Evolutionary conservation across 441 rosid species (phyloP).

Genomic region (Populus hybrid): DNA sequence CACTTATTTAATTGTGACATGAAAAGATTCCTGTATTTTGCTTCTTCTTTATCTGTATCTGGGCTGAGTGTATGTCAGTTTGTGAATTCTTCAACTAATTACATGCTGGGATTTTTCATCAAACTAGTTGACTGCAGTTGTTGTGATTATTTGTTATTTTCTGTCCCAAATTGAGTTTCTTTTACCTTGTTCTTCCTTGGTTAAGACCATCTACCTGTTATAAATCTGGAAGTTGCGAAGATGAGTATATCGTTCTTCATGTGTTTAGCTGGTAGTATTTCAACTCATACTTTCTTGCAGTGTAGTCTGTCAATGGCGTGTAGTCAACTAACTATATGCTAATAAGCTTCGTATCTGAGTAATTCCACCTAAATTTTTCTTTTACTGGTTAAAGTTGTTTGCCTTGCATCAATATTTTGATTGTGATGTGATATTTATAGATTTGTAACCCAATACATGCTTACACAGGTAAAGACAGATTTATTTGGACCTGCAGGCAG

Average conservation of each 20-base stretch:
- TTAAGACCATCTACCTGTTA: neutral
- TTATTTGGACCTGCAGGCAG: constrained; percentile 14
- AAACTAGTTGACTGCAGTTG: neutral
- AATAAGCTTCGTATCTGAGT: constrained; percentile 9
- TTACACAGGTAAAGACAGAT: neutral
- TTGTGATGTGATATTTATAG: neutral
- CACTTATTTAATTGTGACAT: constrained; percentile 4
- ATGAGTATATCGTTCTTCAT: constrained; percentile 1
- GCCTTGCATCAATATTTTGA: neutral
- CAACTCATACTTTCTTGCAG: neutral
- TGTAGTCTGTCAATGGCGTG: neutral
- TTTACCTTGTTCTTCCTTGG: neutral
- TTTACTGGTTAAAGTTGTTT: neutral
- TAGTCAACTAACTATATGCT: neutral
- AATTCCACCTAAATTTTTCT: neutral
- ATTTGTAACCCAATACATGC: constrained; percentile 5
- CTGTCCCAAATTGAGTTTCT: neutral
- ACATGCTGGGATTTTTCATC: neutral
- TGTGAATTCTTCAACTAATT: neutral
- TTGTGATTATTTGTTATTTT: neutral
- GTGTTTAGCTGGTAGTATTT: constrained; percentile 1
- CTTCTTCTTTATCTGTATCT: neutral
- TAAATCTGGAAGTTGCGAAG: neutral
- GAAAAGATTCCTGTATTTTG: constrained; percentile 25
- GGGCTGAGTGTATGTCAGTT: constrained; percentile 3